phyloP scores from a whole-genome alignment of 2,329 filamentous ascomycete genomes.

The Penicillium sp. region DNA sequence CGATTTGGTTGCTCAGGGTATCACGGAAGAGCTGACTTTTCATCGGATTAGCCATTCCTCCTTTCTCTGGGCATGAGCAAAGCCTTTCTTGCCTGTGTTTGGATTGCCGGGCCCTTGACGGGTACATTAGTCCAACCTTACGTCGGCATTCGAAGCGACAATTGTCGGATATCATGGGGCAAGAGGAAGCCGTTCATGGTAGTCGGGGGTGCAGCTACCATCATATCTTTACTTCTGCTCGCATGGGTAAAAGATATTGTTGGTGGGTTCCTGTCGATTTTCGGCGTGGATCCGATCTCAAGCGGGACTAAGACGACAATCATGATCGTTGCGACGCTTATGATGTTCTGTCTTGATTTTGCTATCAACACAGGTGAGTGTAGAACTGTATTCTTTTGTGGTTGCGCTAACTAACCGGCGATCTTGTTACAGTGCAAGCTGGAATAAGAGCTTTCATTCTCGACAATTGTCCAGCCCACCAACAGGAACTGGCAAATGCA shows the following conservation, averaged over 20 bases:
- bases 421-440: constrained; percentile 69
- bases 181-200: constrained; percentile 82
- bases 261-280: constrained; percentile 64
- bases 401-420: constrained; percentile 6
- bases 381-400: neutral
- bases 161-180: constrained; percentile 71
- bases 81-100: constrained; percentile 77
- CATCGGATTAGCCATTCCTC: constrained; percentile 60
- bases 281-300: constrained; percentile 69
- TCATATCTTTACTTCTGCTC: constrained; percentile 67
- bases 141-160: constrained; percentile 77
- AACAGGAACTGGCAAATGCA: constrained; percentile 90
- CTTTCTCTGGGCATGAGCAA: constrained; percentile 80
- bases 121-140: constrained; percentile 80
- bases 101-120: constrained; percentile 79
- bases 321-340: constrained; percentile 77
- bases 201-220: constrained; percentile 65
- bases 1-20: neutral
- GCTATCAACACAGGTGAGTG: constrained; percentile 81
- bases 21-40: neutral
- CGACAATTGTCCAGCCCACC: constrained; percentile 86
- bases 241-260: constrained; percentile 76
- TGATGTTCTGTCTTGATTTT: constrained; percentile 90
- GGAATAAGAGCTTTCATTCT: constrained; percentile 70
- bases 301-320: constrained; percentile 63